Conservation (phyloP, 805 yeast species). For the Metschnikowia baotianmanensis region DNA sequence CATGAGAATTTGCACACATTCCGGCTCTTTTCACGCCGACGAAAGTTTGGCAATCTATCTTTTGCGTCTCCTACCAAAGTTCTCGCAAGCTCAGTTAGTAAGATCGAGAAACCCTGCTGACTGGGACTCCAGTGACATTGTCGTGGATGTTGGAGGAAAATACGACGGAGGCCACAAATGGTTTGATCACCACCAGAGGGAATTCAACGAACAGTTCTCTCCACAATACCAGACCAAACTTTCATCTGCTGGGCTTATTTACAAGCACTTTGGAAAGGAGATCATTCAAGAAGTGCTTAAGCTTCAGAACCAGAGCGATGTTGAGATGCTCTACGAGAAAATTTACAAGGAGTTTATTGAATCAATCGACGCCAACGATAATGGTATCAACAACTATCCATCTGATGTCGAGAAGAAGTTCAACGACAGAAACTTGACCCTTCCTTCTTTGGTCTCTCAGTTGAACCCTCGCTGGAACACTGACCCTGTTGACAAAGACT, state of each 20-base stretch:
- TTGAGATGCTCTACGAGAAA: constrained; percentile 67
- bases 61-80: constrained; percentile 71
- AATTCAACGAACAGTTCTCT: constrained; percentile 73
- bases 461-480: constrained; percentile 87
- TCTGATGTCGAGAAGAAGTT: constrained; percentile 60
- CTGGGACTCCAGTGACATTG: constrained; percentile 87
- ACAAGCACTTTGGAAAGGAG: constrained; percentile 78
- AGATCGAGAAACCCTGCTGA: constrained; percentile 81
- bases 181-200: constrained; percentile 97
- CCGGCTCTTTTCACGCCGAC: constrained; percentile 96
- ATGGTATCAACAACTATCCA: constrained; percentile 74
- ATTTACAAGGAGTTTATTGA: constrained; percentile 87
- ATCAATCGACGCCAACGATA: constrained; percentile 93
- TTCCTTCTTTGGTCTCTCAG: constrained; percentile 74
- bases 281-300: constrained; percentile 56
- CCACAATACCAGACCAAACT: constrained; percentile 67
- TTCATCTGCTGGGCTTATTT: constrained; percentile 91
- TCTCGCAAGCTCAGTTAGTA: constrained; percentile 59
- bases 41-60: constrained; percentile 92
- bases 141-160: constrained; percentile 91
- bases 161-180: constrained; percentile 75
- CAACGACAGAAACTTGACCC: constrained; percentile 66
- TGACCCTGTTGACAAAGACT: constrained; percentile 61
- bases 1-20: constrained; percentile 79
- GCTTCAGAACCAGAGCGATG: constrained; percentile 32